Conservation (phyloP, 306 rosid species). For the Pyrus bretschneideri region DNA sequence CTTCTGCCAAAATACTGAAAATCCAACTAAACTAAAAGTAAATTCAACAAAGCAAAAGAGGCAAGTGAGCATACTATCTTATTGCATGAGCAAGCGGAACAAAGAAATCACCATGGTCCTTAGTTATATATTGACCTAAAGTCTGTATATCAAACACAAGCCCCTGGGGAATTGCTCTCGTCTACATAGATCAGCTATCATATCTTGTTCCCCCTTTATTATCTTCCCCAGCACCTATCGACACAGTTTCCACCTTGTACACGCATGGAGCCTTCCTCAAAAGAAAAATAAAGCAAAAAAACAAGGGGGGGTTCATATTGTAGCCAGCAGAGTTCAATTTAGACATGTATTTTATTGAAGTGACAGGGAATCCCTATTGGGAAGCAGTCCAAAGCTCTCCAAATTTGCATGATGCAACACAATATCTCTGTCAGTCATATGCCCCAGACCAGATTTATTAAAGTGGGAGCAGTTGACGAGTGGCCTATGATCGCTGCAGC, state of each 20-base stretch:
- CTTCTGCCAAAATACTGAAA: background rate
- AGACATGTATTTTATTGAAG: slow-evolving; percentile 18
- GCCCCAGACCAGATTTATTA: background rate
- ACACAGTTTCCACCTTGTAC: background rate
- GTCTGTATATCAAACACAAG: background rate
- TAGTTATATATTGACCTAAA: no score
- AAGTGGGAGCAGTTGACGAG: slow-evolving; percentile 2
- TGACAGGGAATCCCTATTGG: slow-evolving; percentile 47
- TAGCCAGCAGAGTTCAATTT: background rate
- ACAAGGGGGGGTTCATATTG: background rate
- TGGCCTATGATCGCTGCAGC: background rate
- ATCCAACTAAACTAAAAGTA: no score
- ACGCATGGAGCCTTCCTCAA: background rate
- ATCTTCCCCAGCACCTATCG: no score
- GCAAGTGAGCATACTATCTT: background rate
- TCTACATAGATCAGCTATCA: background rate
- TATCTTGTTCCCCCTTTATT: background rate
- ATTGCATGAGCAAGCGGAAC: background rate
- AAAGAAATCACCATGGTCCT: no score
- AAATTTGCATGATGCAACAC: slow-evolving; percentile 27
- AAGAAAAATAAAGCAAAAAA: background rate
- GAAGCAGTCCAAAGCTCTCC: slow-evolving; percentile 34
- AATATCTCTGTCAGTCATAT: slow-evolving; percentile 29
- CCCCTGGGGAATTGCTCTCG: background rate
- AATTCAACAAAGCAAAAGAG: background rate